Evolutionary conservation across 2,329 filamentous ascomycete species (phyloP).

Genomic region (Diaporthe sp.): DNA sequence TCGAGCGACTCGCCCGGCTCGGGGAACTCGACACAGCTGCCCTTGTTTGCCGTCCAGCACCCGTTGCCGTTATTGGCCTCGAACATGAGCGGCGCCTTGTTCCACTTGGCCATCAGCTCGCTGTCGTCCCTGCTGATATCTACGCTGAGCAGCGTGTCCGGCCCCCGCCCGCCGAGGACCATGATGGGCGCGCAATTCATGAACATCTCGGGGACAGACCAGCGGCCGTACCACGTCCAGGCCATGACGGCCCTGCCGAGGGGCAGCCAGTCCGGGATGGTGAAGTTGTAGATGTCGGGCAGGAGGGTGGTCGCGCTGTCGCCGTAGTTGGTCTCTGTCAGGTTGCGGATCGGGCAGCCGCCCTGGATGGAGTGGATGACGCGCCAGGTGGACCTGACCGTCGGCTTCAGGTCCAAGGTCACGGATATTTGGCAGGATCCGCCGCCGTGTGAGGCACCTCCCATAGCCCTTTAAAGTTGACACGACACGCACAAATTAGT

Average conservation of each 20-base stretch:
- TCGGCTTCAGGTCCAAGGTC: conserved; percentile 14
- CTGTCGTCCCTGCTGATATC: conserved; percentile 21
- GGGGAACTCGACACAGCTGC: conserved; percentile 27
- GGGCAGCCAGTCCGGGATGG: conserved; percentile 23
- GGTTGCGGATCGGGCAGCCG: conserved; percentile 21
- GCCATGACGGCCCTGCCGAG: conserved; percentile 24
- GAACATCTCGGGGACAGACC: conserved; percentile 19
- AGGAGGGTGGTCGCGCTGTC: conserved; percentile 4
- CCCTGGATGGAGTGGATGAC: conserved; percentile 26
- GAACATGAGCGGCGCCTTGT: conserved; percentile 24
- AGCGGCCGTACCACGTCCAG: conserved; percentile 28
- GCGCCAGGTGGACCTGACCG: conserved; percentile 10
- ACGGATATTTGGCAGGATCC: conserved; percentile 23
- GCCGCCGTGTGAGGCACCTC: conserved; percentile 10
- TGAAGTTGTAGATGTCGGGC: conserved; percentile 12
- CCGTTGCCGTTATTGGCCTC: conserved; percentile 20
- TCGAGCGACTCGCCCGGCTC: conserved; percentile 21
- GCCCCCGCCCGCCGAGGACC: background rate
- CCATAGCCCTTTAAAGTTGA: background rate
- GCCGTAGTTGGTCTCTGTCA: conserved; percentile 24
- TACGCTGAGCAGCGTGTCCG: background rate
- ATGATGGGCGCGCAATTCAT: conserved; percentile 27
- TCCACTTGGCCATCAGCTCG: background rate
- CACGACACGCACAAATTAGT: background rate
- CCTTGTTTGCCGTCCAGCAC: conserved; percentile 15